phyloP scores from a whole-genome alignment of 2,329 filamentous ascomycete genomes.

The Emergomyces orientalis region DNA sequence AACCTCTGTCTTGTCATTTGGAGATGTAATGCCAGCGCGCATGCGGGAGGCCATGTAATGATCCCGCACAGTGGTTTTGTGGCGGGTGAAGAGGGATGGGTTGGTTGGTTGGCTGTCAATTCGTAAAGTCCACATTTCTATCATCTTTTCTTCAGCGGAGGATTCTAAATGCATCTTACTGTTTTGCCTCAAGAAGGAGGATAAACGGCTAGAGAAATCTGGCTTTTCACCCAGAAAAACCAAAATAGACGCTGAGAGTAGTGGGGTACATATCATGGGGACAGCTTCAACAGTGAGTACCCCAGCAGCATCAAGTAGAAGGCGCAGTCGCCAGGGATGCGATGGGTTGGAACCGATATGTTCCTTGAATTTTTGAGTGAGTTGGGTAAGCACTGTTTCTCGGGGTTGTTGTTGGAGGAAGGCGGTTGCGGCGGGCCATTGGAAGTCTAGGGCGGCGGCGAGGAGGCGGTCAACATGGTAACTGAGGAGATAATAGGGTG shows the following conservation, averaged over 20 bases:
- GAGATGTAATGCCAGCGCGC: constrained; percentile 46
- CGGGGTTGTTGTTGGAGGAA: constrained; percentile 20
- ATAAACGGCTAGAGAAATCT: constrained; percentile 22
- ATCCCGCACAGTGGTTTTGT: constrained; percentile 72
- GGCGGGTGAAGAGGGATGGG: constrained; percentile 60
- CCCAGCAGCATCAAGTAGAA: constrained; percentile 26
- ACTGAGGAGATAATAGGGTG: constrained; percentile 68
- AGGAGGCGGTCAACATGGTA: constrained; percentile 71
- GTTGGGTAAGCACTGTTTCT: constrained; percentile 24
- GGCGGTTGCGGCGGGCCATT: constrained; percentile 32
- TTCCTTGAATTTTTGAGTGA: constrained; percentile 23
- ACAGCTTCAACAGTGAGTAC: constrained; percentile 26
- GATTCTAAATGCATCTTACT: no score
- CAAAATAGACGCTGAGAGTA: constrained; percentile 14
- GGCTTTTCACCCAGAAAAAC: constrained; percentile 9
- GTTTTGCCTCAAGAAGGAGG: no score
- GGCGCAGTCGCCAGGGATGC: constrained; percentile 32
- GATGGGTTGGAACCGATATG: constrained; percentile 24
- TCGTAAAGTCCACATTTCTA: constrained; percentile 38
- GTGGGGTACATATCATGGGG: constrained; percentile 17
- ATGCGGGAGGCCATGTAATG: constrained; percentile 63
- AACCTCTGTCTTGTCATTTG: constrained; percentile 53
- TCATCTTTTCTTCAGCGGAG: constrained; percentile 11
- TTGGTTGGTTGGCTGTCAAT: constrained; percentile 46
- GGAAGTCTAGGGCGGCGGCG: constrained; percentile 44